Conservation (phyloP, 78 protist genomes). For the Cyanophora paradoxa region DNA sequence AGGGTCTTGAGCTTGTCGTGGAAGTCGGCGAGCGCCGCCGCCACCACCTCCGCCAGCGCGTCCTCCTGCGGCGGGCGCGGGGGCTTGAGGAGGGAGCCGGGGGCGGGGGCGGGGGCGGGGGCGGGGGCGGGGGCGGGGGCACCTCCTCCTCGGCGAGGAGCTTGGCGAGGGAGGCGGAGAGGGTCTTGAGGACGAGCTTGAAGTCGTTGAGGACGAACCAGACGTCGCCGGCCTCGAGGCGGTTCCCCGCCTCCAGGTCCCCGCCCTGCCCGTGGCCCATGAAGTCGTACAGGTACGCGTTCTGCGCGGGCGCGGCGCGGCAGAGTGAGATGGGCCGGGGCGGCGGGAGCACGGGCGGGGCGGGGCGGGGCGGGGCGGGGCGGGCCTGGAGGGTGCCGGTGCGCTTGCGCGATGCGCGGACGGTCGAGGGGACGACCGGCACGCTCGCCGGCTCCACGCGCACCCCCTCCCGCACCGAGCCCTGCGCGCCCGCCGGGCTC, state of each 20-base stretch:
- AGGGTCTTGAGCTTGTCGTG: too few relatives aligned
- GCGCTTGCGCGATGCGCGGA: not conserved
- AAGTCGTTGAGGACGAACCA: not conserved
- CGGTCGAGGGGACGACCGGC: not conserved
- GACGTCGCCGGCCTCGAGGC: not conserved
- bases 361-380: not conserved
- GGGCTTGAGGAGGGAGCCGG: too few relatives aligned
- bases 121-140: too few relatives aligned
- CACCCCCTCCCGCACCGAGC: not conserved
- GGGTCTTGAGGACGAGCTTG: not conserved
- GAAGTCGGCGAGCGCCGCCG: too few relatives aligned
- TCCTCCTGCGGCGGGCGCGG: too few relatives aligned
- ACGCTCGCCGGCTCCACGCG: not conserved
- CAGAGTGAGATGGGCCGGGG: not conserved
- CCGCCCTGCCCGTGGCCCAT: not conserved
- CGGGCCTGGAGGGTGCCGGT: not conserved
- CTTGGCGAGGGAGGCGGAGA: too few relatives aligned
- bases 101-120: too few relatives aligned
- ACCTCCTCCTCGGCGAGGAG: too few relatives aligned
- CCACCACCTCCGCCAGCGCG: too few relatives aligned
- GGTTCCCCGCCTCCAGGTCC: not conserved
- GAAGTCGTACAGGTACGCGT: not conserved
- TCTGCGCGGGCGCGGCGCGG: not conserved
- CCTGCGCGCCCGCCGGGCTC: too few relatives aligned
- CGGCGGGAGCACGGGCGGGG: not conserved